These are phyloP conservation scores for Pseudotulostoma volvatum DNA, from an alignment of 495 filamentous ascomycete species.

Conservation along the genomic window DNA sequence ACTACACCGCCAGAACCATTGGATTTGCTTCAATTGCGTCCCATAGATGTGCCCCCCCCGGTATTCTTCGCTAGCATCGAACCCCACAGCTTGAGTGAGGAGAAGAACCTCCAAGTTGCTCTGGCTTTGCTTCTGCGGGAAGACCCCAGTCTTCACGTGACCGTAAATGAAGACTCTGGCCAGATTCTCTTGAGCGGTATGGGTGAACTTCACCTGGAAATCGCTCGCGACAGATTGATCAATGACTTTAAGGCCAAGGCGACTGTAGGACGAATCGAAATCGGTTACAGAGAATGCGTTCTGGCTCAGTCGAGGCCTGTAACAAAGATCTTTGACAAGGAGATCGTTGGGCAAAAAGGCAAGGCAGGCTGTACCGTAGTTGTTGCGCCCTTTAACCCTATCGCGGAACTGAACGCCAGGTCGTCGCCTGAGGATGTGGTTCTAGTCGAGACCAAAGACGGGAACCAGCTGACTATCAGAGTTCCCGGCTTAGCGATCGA, in stretches of 20 bases:
- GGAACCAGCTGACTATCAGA: slow-evolving; percentile 45
- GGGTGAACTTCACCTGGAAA: slow-evolving; percentile 96
- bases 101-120: slow-evolving; percentile 60
- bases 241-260: slow-evolving; percentile 82
- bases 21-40: slow-evolving; percentile 63
- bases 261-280: slow-evolving; percentile 81
- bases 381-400: slow-evolving; percentile 41
- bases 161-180: slow-evolving; percentile 72
- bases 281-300: slow-evolving; percentile 79
- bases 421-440: slow-evolving; percentile 14
- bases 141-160: slow-evolving; percentile 84
- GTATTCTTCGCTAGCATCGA: slow-evolving; percentile 94
- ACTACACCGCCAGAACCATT: slow-evolving; percentile 48
- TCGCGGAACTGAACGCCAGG: slow-evolving; percentile 7
- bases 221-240: slow-evolving; percentile 73
- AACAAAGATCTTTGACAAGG: slow-evolving; percentile 53
- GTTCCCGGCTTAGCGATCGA: slow-evolving; percentile 29
- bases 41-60: slow-evolving; percentile 79
- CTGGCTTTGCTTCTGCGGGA: slow-evolving; percentile 68
- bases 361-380: slow-evolving; percentile 58
- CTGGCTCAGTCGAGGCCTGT: slow-evolving; percentile 34
- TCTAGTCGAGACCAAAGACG: slow-evolving; percentile 19
- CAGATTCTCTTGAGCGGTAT: slow-evolving; percentile 90
- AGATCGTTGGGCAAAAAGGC: slow-evolving; percentile 62
- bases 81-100: slow-evolving; percentile 59